Percentiles rank a stretch among this genome's conserved stretches.
These are phyloP conservation scores for Tuber microsphaerosporum DNA, from an alignment of 495 filamentous ascomycete species.

Conservation along the genomic window DNA sequence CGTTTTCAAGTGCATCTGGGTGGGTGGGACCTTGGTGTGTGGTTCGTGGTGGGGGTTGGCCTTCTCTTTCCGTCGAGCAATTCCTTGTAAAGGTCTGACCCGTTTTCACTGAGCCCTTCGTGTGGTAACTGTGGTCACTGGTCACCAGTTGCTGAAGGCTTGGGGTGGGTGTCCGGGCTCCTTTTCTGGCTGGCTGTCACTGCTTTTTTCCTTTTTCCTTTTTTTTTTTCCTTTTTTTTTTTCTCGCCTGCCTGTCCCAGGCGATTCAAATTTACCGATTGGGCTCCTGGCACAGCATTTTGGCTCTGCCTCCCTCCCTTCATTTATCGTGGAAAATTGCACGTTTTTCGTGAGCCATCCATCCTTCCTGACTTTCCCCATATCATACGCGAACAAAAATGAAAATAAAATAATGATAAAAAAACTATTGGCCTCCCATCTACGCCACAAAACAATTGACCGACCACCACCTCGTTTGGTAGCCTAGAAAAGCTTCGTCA, in stretches of 20 bases:
- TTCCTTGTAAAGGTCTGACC: conserved; percentile 30
- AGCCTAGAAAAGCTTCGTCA: background rate
- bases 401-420: background rate
- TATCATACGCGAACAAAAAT: background rate
- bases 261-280: conserved; percentile 5
- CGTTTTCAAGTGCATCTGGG: conserved; percentile 23
- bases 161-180: background rate
- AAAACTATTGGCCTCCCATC: background rate
- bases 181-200: background rate
- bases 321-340: background rate
- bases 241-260: background rate
- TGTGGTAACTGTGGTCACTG: conserved; percentile 1
- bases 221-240: background rate
- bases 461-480: background rate
- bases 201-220: background rate
- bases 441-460: background rate
- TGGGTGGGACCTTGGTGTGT: conserved; percentile 21
- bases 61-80: conserved; percentile 28
- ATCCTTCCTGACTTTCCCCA: background rate
- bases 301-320: background rate
- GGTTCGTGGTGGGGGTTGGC: conserved; percentile 25
- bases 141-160: background rate
- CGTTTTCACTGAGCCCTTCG: conserved; percentile 19
- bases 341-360: conserved; percentile 5
- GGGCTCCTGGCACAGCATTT: background rate